phyloP scores from a whole-genome alignment of 306 rosid genomes.

The Neltuma alba region DNA sequence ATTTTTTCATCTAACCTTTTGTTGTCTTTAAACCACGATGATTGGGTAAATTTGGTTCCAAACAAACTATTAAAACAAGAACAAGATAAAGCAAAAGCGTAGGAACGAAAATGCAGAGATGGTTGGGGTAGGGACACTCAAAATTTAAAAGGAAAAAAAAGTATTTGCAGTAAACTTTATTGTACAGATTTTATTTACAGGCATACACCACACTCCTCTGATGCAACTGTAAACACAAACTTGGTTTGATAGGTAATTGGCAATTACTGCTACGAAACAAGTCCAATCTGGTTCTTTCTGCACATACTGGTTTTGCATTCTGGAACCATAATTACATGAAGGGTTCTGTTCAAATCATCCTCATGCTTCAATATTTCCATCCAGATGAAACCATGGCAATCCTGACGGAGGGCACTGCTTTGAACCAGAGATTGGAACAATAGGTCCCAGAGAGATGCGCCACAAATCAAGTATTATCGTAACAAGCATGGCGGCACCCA shows the following conservation, averaged over 20 bases:
- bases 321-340: constrained; percentile 41
- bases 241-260: constrained; percentile 18
- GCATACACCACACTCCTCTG: background rate
- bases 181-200: background rate
- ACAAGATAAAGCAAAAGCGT: background rate
- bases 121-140: background rate
- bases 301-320: constrained; percentile 15
- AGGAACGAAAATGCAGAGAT: background rate
- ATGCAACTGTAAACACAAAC: constrained; percentile 37
- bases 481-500: constrained; percentile 97
- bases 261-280: constrained; percentile 34
- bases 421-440: constrained; percentile 52
- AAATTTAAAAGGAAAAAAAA: too few relatives aligned
- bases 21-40: too few relatives aligned
- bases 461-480: constrained; percentile 92
- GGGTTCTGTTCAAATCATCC: background rate
- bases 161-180: background rate
- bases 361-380: constrained; percentile 46
- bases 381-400: constrained; percentile 74
- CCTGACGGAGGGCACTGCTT: constrained; percentile 79
- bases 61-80: background rate
- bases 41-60: too few relatives aligned
- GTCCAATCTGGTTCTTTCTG: constrained; percentile 20
- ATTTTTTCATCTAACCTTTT: too few relatives aligned
- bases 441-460: constrained; percentile 95